Evolutionary conservation across 306 rosid species (phyloP).

Genomic region (Vigna mungo): DNA sequence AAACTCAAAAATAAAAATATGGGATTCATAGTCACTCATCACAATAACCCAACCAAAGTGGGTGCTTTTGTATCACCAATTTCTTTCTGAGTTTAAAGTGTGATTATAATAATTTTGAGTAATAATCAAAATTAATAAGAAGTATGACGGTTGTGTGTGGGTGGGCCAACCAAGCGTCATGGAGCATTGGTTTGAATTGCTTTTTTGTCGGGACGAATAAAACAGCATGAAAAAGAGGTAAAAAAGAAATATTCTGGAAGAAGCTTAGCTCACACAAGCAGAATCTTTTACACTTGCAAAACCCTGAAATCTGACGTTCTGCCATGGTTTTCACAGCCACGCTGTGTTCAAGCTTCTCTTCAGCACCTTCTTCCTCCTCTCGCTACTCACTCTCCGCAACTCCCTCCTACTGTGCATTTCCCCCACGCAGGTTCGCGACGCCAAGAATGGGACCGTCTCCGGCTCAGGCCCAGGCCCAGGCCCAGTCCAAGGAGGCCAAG

Average conservation of each 20-base stretch:
- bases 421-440: neutral
- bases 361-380: constrained; percentile 25
- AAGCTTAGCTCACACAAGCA: neutral
- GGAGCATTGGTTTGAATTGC: too few species aligned
- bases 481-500: constrained; percentile 72
- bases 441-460: constrained; percentile 38
- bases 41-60: too few species aligned
- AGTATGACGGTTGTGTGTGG: too few species aligned
- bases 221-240: too few species aligned
- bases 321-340: constrained; percentile 35
- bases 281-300: neutral
- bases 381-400: neutral
- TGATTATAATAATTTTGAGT: too few species aligned
- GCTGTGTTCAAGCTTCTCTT: constrained; percentile 34
- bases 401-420: constrained; percentile 24
- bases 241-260: neutral
- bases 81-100: too few species aligned
- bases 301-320: constrained; percentile 30
- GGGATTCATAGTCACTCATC: too few species aligned
- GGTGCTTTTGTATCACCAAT: too few species aligned
- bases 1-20: too few species aligned
- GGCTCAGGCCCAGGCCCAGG: constrained; percentile 27
- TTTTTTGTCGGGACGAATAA: too few species aligned
- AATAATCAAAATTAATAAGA: too few species aligned
- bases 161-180: too few species aligned